A percentile compares a stretch with the other conserved stretches of the same genome.
Conservation (phyloP, 2,329 filamentous ascomycete species). For the Trichoderma gracile region DNA sequence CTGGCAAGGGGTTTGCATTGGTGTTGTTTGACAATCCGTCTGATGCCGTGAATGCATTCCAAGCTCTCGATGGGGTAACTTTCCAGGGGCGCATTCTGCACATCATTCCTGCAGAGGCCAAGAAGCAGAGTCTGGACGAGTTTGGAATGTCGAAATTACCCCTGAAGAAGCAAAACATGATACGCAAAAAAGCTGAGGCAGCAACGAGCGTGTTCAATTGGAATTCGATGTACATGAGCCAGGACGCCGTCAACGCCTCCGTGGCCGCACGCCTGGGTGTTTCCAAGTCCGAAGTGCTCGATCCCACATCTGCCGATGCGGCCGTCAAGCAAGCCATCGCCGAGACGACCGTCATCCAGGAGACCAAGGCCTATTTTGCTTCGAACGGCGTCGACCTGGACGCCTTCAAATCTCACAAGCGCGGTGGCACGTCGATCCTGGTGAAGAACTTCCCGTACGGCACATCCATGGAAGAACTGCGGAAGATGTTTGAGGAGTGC, state of each 20-base stretch:
- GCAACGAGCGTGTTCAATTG: slow-evolving; percentile 83
- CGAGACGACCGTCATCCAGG: slow-evolving; percentile 93
- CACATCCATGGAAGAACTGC: slow-evolving; percentile 75
- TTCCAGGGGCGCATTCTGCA: slow-evolving; percentile 94
- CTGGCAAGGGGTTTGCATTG: slow-evolving; percentile 88
- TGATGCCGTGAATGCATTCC: slow-evolving; percentile 76
- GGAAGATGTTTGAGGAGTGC: slow-evolving; percentile 79
- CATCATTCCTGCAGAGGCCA: slow-evolving; percentile 80
- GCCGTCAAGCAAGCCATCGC: slow-evolving; percentile 96
- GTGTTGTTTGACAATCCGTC: slow-evolving; percentile 73
- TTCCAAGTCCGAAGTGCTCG: slow-evolving; percentile 85
- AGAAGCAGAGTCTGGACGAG: slow-evolving; percentile 81
- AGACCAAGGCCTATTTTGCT: slow-evolving; percentile 89
- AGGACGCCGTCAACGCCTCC: slow-evolving; percentile 90
- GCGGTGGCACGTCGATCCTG: slow-evolving; percentile 83
- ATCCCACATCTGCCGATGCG: slow-evolving; percentile 93
- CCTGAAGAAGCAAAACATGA: slow-evolving; percentile 89
- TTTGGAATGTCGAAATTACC: slow-evolving; percentile 88
- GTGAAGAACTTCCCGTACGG: slow-evolving; percentile 94
- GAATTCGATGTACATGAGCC: slow-evolving; percentile 99
- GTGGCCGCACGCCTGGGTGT: slow-evolving; percentile 84
- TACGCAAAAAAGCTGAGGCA: slow-evolving; percentile 81
- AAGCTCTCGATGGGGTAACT: slow-evolving; percentile 75
- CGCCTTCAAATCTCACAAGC: slow-evolving; percentile 80
- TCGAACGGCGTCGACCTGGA: slow-evolving; percentile 88